Percentiles rank a stretch among this genome's conserved stretches.
These are phyloP conservation scores for Colletotrichum sp. DNA, from an alignment of 2,329 filamentous ascomycete genomes.

Conservation along the genomic window DNA sequence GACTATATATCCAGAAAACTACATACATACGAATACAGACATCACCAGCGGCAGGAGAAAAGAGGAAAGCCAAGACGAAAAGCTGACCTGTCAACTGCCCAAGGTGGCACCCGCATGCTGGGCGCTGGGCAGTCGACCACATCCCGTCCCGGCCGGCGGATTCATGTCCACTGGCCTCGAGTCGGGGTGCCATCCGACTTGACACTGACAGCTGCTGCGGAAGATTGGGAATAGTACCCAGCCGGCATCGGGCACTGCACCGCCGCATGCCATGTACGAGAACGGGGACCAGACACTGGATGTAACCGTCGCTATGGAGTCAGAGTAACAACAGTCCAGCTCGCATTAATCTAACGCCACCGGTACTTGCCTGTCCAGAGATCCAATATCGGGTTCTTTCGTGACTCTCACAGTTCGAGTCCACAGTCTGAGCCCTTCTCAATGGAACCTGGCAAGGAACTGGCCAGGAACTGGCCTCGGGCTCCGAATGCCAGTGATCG, in stretches of 20 bases:
- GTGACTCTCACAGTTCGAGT: background rate
- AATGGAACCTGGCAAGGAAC: background rate
- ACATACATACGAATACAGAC: background rate
- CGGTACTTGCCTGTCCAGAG: background rate
- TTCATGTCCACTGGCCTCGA: background rate
- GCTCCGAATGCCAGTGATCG: background rate
- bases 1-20: background rate
- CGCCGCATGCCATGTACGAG: conserved; percentile 3
- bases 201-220: background rate
- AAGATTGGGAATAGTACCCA: background rate
- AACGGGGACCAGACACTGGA: background rate
- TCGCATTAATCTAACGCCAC: background rate
- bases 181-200: background rate
- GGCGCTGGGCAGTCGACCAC: background rate
- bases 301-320: background rate
- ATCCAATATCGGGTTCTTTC: background rate
- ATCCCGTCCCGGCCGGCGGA: background rate
- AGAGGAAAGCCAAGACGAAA: conserved; percentile 1
- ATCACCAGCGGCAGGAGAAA: background rate
- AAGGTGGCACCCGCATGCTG: background rate
- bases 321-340: background rate
- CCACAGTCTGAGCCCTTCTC: background rate
- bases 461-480: background rate
- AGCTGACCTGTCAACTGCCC: background rate
- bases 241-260: conserved; percentile 5